Evolutionary conservation across 169 alveolate genomes (phyloP), one percentile per base, ranked within the genome.

Genomic region (Theileria luwenshuni): DNA sequence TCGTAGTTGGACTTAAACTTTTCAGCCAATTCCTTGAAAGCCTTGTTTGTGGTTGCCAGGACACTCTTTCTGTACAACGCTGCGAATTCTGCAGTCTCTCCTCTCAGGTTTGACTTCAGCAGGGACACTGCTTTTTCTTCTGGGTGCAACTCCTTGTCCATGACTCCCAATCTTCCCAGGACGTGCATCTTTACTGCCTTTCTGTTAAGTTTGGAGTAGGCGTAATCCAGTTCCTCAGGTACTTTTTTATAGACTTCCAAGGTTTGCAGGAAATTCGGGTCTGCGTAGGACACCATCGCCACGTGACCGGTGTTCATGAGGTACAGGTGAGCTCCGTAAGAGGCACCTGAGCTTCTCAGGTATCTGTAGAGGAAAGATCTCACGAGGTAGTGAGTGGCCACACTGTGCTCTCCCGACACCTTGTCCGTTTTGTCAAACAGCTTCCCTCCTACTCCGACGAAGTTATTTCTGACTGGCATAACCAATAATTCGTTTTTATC

Each of bases 401-500:
- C 83, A 21, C 56, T 63, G 59, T 77, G 85, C 10, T 84, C 77
- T 1, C 92, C 92, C 62, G 65, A 77, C 32, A 71, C 43, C 54
- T 74, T 71, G 52, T 90, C 94, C 13, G 48, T 52, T 63, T 74
- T 86, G 38, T 81, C 62, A 48, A 85, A 90, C 51, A 90, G 72
- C 28, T 81, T 63, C 30, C 94, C 94, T 7, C 92, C 86, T 83
- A 90, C 83, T 8, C 89, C 86, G 6, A 90, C 94, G n/a, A 77
- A 79, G 71, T 90, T 90, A 38, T 80, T 88, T 54, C 73, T 77
- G 17, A 91, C 73, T 47, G 94, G 91, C 8, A 74, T 56, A 7
- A 74, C 81, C n/a, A 81, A 42, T 19, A 69, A 72, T 35, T 74
- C 84, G 27, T 72, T 47, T 13, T 41, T 28, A 41, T 56, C 32